Percentiles rank a stretch among this genome's conserved stretches.
Evolutionary conservation across 2,329 filamentous ascomycete genomes (phyloP).

Genomic region (Colletotrichum phormii): DNA sequence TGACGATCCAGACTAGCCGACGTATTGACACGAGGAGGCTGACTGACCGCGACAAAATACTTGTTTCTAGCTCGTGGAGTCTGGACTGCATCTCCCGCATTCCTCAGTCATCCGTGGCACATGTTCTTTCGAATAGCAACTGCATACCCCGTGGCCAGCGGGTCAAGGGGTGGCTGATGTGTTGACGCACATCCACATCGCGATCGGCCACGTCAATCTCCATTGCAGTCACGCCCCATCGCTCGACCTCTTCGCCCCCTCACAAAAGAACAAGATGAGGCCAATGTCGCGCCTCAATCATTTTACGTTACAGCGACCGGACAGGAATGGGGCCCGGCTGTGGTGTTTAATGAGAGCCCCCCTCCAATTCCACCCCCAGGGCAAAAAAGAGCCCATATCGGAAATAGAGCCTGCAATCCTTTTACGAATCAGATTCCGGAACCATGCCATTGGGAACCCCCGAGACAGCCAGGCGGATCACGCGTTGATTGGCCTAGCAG

Average conservation of each 20-base stretch:
- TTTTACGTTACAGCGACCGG: slow-evolving; percentile 8
- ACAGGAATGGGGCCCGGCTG: neutral
- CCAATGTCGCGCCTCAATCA: slow-evolving; percentile 1
- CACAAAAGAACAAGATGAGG: neutral
- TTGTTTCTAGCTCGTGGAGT: neutral
- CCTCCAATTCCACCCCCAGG: neutral
- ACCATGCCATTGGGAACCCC: slow-evolving; percentile 32
- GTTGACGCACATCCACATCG: neutral
- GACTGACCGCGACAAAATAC: neutral
- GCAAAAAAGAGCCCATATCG: slow-evolving; percentile 27
- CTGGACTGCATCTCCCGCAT: neutral
- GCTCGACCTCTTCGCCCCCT: neutral
- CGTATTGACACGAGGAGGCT: neutral
- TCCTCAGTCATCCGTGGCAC: neutral
- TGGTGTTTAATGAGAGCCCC: slow-evolving; percentile 13
- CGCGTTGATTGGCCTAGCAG: slow-evolving; percentile 15
- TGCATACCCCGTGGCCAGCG: neutral
- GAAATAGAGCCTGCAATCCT: slow-evolving; percentile 25
- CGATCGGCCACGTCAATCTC: slow-evolving; percentile 12
- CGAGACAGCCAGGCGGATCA: slow-evolving; percentile 19
- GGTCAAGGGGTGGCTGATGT: neutral
- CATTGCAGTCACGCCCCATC: neutral
- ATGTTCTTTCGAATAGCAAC: neutral
- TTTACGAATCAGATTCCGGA: slow-evolving; percentile 33
- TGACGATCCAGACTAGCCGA: neutral